Percentiles rank a stretch among this genome's conserved stretches.
Conservation (phyloP, 148 eudicot genomes). For the Cornus florida region DNA sequence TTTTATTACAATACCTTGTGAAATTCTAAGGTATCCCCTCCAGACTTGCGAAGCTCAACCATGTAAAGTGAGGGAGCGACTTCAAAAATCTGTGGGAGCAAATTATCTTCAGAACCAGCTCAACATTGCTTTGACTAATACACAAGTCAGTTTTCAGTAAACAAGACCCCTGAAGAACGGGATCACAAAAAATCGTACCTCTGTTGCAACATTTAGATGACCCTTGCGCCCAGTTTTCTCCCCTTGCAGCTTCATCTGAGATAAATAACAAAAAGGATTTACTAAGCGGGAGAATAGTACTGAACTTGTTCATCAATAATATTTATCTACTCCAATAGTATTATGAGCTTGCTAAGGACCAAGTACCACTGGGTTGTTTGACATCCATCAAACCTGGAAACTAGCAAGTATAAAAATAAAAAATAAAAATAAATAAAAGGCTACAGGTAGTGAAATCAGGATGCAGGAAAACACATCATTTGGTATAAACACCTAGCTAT, state of each 20-base stretch:
- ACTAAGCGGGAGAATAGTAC: neutral
- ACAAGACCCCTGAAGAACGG: neutral
- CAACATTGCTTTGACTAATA: neutral
- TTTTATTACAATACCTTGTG: slow-evolving; percentile 54
- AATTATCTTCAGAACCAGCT: neutral
- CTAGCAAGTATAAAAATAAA: no score
- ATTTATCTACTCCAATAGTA: neutral
- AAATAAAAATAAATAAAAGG: neutral
- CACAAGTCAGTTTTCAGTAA: neutral
- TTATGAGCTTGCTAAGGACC: neutral
- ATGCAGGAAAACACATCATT: neutral
- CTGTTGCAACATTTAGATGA: slow-evolving; percentile 79
- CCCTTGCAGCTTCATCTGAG: slow-evolving; percentile 84
- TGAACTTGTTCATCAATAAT: no score
- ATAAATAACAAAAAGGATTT: neutral
- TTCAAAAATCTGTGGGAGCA: slow-evolving; percentile 61
- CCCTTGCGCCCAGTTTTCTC: slow-evolving; percentile 94
- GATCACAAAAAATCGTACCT: slow-evolving; percentile 40
- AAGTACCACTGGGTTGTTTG: neutral
- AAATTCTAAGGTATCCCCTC: slow-evolving; percentile 88
- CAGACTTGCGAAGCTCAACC: slow-evolving; percentile 84
- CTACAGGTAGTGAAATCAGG: neutral
- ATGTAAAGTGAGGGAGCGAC: slow-evolving; percentile 87
- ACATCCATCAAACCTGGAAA: neutral
- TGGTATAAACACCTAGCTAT: neutral